Evolutionary conservation across 1,139 yeast genomes (phyloP).

Genomic region (Martiniozyma asiatica): DNA sequence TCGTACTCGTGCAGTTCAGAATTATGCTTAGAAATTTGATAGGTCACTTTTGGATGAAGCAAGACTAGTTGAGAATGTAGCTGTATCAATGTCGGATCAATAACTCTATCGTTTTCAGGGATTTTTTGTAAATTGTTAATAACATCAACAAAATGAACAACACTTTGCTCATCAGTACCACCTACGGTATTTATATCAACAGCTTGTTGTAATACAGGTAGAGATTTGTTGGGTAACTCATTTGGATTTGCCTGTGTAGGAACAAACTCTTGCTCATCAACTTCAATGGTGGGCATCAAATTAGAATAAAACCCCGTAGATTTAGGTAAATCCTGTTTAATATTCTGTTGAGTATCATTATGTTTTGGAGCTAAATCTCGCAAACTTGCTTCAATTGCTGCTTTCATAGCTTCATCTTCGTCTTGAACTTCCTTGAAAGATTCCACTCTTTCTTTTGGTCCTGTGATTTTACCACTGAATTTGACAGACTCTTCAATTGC

Average conservation of each 20-base stretch:
- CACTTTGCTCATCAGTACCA: conserved; percentile 52
- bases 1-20: conserved; percentile 59
- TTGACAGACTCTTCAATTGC: conserved; percentile 73
- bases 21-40: conserved; percentile 49
- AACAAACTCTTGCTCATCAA: neutral
- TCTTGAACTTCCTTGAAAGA: conserved; percentile 30
- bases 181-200: conserved; percentile 28
- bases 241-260: conserved; percentile 8
- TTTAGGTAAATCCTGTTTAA: conserved; percentile 3
- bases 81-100: conserved; percentile 51
- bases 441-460: conserved; percentile 2
- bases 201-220: neutral
- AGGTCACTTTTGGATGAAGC: conserved; percentile 65
- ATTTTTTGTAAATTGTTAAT: conserved; percentile 43
- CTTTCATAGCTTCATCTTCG: conserved; percentile 82
- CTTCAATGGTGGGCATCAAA: conserved; percentile 6
- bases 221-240: conserved; percentile 13
- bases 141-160: conserved; percentile 56
- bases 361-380: conserved; percentile 45
- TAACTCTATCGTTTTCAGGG: conserved; percentile 32
- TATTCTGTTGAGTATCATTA: conserved; percentile 3
- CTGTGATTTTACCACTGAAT: conserved; percentile 29
- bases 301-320: conserved; percentile 19
- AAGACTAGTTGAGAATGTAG: conserved; percentile 53
- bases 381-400: conserved; percentile 91